Evolutionary conservation across 169 alveolate species (phyloP).

Genomic region (Cryptosporidium muris): DNA sequence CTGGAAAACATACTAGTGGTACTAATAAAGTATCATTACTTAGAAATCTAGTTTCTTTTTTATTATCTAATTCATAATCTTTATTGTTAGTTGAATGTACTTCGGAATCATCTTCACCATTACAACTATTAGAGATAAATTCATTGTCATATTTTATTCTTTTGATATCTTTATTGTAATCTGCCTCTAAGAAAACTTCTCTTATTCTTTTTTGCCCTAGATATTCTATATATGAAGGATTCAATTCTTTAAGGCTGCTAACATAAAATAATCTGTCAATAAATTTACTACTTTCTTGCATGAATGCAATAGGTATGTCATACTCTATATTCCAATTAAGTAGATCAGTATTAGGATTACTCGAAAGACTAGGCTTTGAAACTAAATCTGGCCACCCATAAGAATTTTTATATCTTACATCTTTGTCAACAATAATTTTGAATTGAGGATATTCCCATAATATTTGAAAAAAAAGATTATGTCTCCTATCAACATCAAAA

Average conservation of each 20-base stretch:
- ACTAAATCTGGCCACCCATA: too few species aligned
- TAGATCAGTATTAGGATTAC: not conserved
- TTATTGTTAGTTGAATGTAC: not conserved
- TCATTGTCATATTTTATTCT: slow-evolving; percentile 31
- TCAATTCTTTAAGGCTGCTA: not conserved
- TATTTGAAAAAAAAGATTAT: slow-evolving; percentile 28
- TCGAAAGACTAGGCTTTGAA: too few species aligned
- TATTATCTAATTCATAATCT: not conserved
- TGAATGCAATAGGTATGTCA: slow-evolving; percentile 8
- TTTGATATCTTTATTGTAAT: slow-evolving; percentile 2
- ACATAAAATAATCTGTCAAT: too few species aligned
- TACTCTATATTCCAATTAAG: slow-evolving; percentile 25
- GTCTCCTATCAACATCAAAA: slow-evolving; percentile 62
- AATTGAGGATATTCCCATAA: slow-evolving; percentile 42
- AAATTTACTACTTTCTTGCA: too few species aligned
- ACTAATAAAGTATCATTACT: not conserved
- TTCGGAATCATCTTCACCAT: not conserved
- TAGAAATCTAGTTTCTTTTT: not conserved
- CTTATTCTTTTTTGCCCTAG: not conserved
- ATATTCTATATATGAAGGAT: not conserved
- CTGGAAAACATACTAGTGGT: slow-evolving; percentile 58
- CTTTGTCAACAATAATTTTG: slow-evolving; percentile 3
- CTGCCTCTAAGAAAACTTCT: not conserved
- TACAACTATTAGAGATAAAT: not conserved
- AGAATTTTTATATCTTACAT: slow-evolving; percentile 3